These are phyloP conservation scores for Pythium rishiriense DNA, from an alignment of 352 stramenopile species.

Conservation along the genomic window DNA sequence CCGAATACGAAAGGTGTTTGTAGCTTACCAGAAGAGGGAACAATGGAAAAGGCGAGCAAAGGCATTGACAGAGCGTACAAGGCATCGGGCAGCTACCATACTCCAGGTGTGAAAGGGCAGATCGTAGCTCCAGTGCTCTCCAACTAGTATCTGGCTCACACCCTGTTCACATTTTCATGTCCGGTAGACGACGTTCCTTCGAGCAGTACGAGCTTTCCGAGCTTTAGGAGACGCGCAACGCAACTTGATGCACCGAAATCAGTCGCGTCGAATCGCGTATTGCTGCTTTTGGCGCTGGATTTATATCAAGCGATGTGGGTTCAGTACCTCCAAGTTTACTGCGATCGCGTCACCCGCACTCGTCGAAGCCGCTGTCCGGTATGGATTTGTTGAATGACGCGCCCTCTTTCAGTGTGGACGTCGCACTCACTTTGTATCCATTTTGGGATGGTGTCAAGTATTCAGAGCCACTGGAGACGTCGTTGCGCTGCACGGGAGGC, in stretches of 20 bases:
- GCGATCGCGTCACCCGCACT: not conserved
- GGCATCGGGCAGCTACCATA: constrained; percentile 12
- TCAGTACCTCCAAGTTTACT: constrained; percentile 24
- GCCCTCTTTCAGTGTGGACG: not conserved
- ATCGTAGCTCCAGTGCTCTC: too few relatives aligned
- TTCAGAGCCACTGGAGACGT: constrained; percentile 30
- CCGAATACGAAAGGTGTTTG: constrained; percentile 9
- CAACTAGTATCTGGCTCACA: too few relatives aligned
- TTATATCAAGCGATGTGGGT: constrained; percentile 33
- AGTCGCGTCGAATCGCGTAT: constrained; percentile 27
- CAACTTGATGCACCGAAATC: constrained; percentile 21
- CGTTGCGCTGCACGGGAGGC: not conserved
- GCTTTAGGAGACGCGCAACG: constrained; percentile 1
- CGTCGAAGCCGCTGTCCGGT: not conserved
- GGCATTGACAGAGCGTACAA: not conserved
- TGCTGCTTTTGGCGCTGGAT: constrained; percentile 47
- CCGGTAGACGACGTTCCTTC: constrained; percentile 23
- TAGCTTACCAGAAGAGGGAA: constrained; percentile 3
- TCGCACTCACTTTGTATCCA: not conserved
- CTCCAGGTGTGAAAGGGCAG: too few relatives aligned
- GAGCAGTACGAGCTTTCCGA: constrained; percentile 1
- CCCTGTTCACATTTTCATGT: too few relatives aligned
- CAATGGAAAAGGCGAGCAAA: not conserved
- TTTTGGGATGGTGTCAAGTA: constrained; percentile 11
- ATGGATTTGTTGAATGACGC: not conserved